phyloP scores from a whole-genome alignment of 345 rosid genomes.

The Hypericum perforatum region DNA sequence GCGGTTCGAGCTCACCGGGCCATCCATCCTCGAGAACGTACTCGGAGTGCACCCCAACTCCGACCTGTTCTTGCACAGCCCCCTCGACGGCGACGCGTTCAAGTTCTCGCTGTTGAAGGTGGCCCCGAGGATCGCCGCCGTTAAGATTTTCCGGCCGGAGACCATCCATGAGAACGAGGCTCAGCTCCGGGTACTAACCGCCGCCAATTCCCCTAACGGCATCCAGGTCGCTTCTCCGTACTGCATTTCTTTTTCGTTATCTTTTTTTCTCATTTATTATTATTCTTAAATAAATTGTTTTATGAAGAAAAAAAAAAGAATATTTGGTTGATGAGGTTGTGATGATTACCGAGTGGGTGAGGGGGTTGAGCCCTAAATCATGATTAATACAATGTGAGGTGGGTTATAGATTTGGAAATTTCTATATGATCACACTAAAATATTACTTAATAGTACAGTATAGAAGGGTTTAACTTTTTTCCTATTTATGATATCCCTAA shows the following conservation, averaged over 20 bases:
- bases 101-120: constrained; percentile 52
- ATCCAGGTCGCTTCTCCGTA: constrained; percentile 46
- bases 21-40: constrained; percentile 63
- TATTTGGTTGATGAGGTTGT: too few relatives aligned
- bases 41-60: constrained; percentile 61
- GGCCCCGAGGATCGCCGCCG: constrained; percentile 58
- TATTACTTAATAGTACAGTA: too few relatives aligned
- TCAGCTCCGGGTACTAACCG: constrained; percentile 63
- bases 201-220: constrained; percentile 71
- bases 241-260: too few relatives aligned
- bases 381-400: too few relatives aligned
- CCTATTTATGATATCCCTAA: too few relatives aligned
- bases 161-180: constrained; percentile 38
- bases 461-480: too few relatives aligned
- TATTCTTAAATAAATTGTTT: background rate
- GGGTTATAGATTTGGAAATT: too few relatives aligned
- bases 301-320: background rate
- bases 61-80: constrained; percentile 81
- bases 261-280: background rate
- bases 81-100: constrained; percentile 52
- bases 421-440: too few relatives aligned
- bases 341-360: too few relatives aligned
- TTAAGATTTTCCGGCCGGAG: constrained; percentile 56
- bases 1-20: constrained; percentile 88
- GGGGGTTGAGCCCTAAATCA: too few relatives aligned